Percentiles rank a stretch among this genome's conserved stretches.
Conservation (phyloP, 2,329 filamentous ascomycete species). For the Berkeleyomyces rouxiae region DNA sequence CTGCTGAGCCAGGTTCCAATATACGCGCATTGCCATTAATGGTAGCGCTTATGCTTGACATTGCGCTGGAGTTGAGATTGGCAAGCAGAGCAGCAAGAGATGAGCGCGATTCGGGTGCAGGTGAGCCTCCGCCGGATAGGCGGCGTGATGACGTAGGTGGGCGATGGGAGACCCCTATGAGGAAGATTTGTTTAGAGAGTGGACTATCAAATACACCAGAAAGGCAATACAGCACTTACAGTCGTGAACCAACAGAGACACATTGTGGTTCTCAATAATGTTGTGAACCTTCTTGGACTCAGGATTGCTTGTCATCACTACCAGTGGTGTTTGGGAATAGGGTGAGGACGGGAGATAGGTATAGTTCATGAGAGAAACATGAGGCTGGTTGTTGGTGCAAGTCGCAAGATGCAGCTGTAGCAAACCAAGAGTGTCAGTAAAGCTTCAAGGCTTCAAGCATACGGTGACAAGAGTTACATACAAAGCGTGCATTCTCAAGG, state of each 20-base stretch:
- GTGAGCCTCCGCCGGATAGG: conserved; percentile 45
- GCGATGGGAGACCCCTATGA: conserved; percentile 66
- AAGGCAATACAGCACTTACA: conserved; percentile 29
- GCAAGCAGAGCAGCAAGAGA: conserved; percentile 69
- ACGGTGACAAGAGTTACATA: conserved; percentile 28
- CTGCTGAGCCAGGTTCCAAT: conserved; percentile 54
- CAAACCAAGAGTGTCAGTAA: background rate
- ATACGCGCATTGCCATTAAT: conserved; percentile 79
- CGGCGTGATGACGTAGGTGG: conserved; percentile 55
- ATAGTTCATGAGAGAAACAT: conserved; percentile 98
- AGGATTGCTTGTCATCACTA: conserved; percentile 84
- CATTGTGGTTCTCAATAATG: conserved; percentile 65
- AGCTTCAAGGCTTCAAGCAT: background rate
- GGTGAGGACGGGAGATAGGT: conserved; percentile 77
- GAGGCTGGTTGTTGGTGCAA: conserved; percentile 63
- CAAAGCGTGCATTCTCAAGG: conserved; percentile 87
- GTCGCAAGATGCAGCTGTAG: conserved; percentile 84
- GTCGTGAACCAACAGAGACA: conserved; percentile 92
- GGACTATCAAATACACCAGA: background rate
- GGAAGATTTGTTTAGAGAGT: conserved; percentile 9
- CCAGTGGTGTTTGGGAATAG: conserved; percentile 55
- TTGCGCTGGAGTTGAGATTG: conserved; percentile 76
- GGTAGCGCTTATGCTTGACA: conserved; percentile 79
- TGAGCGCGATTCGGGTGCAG: conserved; percentile 47
- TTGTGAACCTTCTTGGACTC: conserved; percentile 68